A percentile compares a stretch with the other conserved stretches of the same genome.
phyloP scores from a whole-genome alignment of 352 stramenopile genomes.

The Phytophthora sansomeana region DNA sequence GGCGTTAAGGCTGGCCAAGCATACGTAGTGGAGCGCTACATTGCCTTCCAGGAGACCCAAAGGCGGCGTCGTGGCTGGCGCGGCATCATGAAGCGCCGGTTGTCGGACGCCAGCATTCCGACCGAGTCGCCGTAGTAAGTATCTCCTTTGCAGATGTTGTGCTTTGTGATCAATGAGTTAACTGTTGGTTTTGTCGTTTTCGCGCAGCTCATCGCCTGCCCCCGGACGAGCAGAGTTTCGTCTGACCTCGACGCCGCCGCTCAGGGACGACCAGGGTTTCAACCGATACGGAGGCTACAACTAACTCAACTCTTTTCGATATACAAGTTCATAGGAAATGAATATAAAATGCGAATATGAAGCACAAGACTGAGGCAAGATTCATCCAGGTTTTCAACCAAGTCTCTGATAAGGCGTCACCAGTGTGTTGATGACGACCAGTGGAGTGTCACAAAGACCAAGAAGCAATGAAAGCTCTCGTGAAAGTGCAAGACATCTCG shows the following conservation, averaged over 20 bases:
- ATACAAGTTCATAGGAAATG: slow-evolving; percentile 20
- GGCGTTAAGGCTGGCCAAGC: slow-evolving; percentile 73
- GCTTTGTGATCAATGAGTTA: slow-evolving; percentile 9
- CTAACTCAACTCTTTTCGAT: slow-evolving; percentile 16
- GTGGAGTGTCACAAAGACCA: background rate
- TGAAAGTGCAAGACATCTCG: too few species aligned
- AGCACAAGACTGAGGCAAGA: background rate
- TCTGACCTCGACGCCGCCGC: slow-evolving; percentile 24
- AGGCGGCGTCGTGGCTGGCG: slow-evolving; percentile 78
- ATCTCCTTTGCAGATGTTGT: background rate
- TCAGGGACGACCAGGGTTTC: slow-evolving; percentile 28
- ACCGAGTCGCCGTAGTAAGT: slow-evolving; percentile 69
- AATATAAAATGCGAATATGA: slow-evolving; percentile 27
- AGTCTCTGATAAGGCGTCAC: too few species aligned
- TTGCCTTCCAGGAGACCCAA: slow-evolving; percentile 82
- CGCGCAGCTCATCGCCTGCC: slow-evolving; percentile 31
- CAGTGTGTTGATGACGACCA: background rate
- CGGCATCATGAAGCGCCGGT: slow-evolving; percentile 83
- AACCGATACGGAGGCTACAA: slow-evolving; percentile 30
- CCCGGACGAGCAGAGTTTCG: slow-evolving; percentile 35
- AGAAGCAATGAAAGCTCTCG: too few species aligned
- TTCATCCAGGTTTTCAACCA: too few species aligned
- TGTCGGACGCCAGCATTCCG: slow-evolving; percentile 80
- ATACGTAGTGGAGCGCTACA: slow-evolving; percentile 77
- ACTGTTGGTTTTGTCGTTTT: slow-evolving; percentile 12